A percentile compares a stretch with the other conserved stretches of the same genome.
These are phyloP conservation scores for Pisolithus thermaeus DNA, from an alignment of 1,284 basidiomycete genomes.

Conservation along the genomic window DNA sequence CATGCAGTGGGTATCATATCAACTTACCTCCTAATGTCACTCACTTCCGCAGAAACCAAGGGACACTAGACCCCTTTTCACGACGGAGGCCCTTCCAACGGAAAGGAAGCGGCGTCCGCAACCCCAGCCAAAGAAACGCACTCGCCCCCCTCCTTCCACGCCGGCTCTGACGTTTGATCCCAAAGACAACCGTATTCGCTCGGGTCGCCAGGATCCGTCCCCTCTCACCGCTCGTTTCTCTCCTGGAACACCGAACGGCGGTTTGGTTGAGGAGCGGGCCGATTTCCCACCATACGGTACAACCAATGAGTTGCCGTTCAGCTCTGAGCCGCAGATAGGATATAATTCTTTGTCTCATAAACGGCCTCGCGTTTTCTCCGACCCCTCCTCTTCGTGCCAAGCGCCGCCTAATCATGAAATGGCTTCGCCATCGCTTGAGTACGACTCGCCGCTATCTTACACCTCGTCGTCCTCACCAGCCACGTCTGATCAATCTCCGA, in stretches of 20 bases:
- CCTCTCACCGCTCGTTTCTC: constrained; percentile 6
- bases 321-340: constrained; percentile 1
- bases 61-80: constrained; percentile 18
- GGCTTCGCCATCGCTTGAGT: constrained; percentile 8
- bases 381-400: constrained; percentile 7
- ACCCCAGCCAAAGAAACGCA: constrained; percentile 23
- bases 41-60: constrained; percentile 18
- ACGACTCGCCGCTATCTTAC: constrained; percentile 19
- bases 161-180: constrained; percentile 19
- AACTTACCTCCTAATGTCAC: constrained; percentile 4
- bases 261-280: constrained; percentile 10
- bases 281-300: constrained; percentile 9
- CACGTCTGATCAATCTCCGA: constrained; percentile 20
- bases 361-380: constrained; percentile 12
- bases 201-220: constrained; percentile 18
- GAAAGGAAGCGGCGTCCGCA: constrained; percentile 19
- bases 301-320: not conserved
- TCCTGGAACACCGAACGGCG: constrained; percentile 6
- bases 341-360: constrained; percentile 8
- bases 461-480: constrained; percentile 20
- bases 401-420: constrained; percentile 12
- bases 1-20: constrained; percentile 19
- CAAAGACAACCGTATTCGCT: constrained; percentile 12
- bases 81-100: constrained; percentile 18
- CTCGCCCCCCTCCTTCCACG: constrained; percentile 12